Percentiles rank a stretch among this genome's conserved stretches.
phyloP scores from a whole-genome alignment of 345 rosid species.

The Populus tremula region DNA sequence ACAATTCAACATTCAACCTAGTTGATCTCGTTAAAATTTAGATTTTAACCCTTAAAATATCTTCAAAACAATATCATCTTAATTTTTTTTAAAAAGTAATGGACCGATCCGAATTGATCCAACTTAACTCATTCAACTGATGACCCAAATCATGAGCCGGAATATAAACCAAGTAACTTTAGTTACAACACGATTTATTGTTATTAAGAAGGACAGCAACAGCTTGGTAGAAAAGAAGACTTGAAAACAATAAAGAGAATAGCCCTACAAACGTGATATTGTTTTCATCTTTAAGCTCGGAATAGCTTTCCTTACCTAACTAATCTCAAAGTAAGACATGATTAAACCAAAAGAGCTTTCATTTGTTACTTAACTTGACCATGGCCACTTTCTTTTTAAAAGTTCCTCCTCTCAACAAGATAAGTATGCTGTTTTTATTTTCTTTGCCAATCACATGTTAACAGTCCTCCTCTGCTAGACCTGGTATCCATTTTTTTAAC shows the following conservation, averaged over 20 bases:
- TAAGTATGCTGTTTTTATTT: not conserved
- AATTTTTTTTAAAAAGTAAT: too few species aligned
- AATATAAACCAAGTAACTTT: too few species aligned
- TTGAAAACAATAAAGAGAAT: slow-evolving; percentile 15
- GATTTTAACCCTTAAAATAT: fast-evolving
- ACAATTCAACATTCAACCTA: too few species aligned
- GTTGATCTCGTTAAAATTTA: too few species aligned
- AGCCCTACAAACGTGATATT: slow-evolving; percentile 21
- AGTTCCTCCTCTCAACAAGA: not conserved
- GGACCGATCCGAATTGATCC: too few species aligned
- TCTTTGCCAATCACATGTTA: slow-evolving; percentile 1
- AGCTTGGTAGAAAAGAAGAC: slow-evolving; percentile 43
- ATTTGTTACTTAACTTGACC: not conserved
- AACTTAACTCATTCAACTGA: too few species aligned
- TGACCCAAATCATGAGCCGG: too few species aligned
- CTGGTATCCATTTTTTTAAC: not conserved
- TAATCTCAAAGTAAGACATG: slow-evolving; percentile 21
- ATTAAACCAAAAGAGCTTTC: slow-evolving; percentile 20
- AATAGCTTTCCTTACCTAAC: slow-evolving; percentile 22
- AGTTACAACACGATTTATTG: slow-evolving; percentile 32
- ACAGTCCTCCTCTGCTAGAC: not conserved
- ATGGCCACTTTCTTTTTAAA: slow-evolving; percentile 13
- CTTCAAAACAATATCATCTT: too few species aligned
- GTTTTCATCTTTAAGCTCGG: slow-evolving; percentile 6
- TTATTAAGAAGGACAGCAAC: slow-evolving; percentile 46